These are phyloP conservation scores for Zhuliangozyma parablackwelliae DNA, from an alignment of 1,139 yeast genomes.

Conservation along the genomic window DNA sequence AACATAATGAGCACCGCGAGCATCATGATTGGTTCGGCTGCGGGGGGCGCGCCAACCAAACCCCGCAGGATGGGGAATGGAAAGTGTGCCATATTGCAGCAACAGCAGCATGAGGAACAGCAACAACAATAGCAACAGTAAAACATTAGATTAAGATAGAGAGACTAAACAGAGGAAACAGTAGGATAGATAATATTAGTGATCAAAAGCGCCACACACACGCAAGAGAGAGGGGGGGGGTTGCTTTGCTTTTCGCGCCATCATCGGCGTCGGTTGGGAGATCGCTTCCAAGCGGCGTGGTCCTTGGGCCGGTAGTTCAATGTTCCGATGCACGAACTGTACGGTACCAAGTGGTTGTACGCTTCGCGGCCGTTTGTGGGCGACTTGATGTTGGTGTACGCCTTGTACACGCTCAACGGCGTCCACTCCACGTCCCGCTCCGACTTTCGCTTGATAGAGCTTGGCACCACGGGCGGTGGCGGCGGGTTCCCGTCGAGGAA, in stretches of 20 bases:
- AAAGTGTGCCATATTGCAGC: no score
- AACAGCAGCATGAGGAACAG: no score
- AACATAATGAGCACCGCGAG: no score
- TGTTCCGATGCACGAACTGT: constrained; percentile 13
- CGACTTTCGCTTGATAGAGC: constrained; percentile 17
- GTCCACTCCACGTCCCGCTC: constrained; percentile 26
- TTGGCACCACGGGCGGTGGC: constrained; percentile 8
- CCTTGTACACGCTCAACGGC: constrained; percentile 34
- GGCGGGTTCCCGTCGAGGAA: constrained; percentile 9
- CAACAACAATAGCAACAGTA: no score
- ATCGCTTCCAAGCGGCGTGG: constrained; percentile 18
- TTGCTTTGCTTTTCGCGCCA: neutral
- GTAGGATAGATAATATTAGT: no score
- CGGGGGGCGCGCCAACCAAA: no score
- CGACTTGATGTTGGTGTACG: constrained; percentile 30
- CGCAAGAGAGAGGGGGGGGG: no score
- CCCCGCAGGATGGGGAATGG: no score
- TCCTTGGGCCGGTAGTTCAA: constrained; percentile 14
- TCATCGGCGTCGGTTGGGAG: constrained; percentile 15
- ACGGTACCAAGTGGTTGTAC: constrained; percentile 13
- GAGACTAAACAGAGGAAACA: no score
- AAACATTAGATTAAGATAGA: no score
- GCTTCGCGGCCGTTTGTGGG: constrained; percentile 20
- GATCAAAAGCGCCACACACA: no score
- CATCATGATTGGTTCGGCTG: no score